Percentiles rank a stretch among this genome's conserved stretches.
Evolutionary conservation across 306 rosid genomes (phyloP).

Genomic region (Cucurbita argyrosperma): DNA sequence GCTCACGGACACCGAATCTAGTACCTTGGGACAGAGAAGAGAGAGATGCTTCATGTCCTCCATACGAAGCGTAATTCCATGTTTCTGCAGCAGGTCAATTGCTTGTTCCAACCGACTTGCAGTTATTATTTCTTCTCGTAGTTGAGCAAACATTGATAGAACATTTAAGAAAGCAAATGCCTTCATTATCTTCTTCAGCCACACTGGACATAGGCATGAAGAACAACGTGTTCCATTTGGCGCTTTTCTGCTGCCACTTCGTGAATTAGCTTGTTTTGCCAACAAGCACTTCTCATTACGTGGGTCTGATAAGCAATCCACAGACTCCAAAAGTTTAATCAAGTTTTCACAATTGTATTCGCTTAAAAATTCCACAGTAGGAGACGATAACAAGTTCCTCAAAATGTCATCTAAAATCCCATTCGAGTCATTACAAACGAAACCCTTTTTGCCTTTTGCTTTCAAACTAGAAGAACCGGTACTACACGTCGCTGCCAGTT

Average conservation of each 20-base stretch:
- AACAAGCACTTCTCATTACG: conserved; percentile 49
- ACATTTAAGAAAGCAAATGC: conserved; percentile 58
- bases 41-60: conserved; percentile 52
- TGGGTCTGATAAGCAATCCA: conserved; percentile 52
- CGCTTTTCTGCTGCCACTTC: conserved; percentile 13
- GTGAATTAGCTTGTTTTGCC: conserved; percentile 22
- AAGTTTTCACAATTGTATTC: conserved; percentile 30
- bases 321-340: conserved; percentile 34
- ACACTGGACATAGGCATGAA: conserved; percentile 60
- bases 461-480: neutral
- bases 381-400: conserved; percentile 23
- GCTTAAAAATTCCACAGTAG: conserved; percentile 17
- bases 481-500: conserved; percentile 7
- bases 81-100: conserved; percentile 31
- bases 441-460: conserved; percentile 12
- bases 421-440: conserved; percentile 21
- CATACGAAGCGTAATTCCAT: conserved; percentile 32
- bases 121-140: conserved; percentile 25
- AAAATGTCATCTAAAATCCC: conserved; percentile 40
- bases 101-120: conserved; percentile 33
- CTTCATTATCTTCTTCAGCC: conserved; percentile 69
- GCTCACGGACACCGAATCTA: neutral
- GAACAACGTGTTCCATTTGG: conserved; percentile 3
- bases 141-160: conserved; percentile 42
- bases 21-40: conserved; percentile 61